Conservation (phyloP, 768 basidiomycete species). For the Mycena sanguinolenta region DNA sequence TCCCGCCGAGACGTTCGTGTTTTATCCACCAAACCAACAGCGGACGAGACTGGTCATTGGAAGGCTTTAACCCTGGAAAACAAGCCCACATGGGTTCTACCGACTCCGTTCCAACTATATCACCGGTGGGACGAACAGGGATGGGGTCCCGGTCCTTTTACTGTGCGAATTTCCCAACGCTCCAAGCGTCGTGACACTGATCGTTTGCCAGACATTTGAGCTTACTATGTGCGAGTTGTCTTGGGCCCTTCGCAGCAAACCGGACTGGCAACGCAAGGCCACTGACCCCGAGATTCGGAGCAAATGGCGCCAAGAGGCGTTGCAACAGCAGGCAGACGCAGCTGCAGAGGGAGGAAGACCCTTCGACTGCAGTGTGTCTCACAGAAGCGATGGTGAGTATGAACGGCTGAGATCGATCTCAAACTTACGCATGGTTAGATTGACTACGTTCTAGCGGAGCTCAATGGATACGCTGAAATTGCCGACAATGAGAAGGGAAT, state of each 20-base stretch:
- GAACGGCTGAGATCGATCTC: no score
- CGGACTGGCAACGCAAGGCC: conserved; percentile 19
- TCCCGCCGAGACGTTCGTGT: no score
- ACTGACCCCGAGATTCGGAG: conserved; percentile 16
- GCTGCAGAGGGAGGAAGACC: not conserved
- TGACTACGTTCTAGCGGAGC: conserved; percentile 38
- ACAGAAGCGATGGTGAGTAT: conserved; percentile 17
- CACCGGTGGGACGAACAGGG: not conserved
- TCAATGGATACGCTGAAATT: conserved; percentile 35
- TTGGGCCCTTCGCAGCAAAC: conserved; percentile 29
- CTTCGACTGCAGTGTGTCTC: not conserved
- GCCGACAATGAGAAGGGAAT: conserved; percentile 34
- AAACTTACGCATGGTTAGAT: conserved; percentile 9
- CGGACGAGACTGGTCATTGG: not conserved
- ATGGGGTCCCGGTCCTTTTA: not conserved
- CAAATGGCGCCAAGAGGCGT: conserved; percentile 23
- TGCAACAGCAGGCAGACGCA: no score
- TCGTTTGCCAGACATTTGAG: conserved; percentile 33
- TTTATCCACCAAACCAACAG: no score
- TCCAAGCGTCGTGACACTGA: not conserved
- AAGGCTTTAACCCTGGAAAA: not conserved
- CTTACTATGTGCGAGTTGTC: conserved; percentile 21
- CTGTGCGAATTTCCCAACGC: not conserved
- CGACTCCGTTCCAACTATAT: not conserved
- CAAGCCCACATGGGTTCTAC: not conserved